Percentiles rank a stretch among this genome's conserved stretches.
These are phyloP conservation scores for Salvia miltiorrhiza DNA, from an alignment of 257 asterid species.

Conservation along the genomic window DNA sequence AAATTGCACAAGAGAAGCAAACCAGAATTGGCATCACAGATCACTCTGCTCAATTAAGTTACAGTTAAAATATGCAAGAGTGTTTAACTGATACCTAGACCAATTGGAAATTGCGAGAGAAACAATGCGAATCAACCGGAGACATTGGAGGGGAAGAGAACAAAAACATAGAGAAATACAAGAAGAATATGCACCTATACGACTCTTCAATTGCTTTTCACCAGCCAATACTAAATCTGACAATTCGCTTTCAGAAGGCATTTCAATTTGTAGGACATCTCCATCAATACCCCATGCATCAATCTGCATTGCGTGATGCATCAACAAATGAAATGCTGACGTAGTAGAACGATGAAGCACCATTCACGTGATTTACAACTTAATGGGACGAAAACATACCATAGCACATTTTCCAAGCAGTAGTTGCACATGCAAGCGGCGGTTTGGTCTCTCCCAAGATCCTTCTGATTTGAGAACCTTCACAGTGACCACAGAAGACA, in stretches of 20 bases:
- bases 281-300: constrained; percentile 81
- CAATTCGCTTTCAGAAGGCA: constrained; percentile 57
- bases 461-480: constrained; percentile 71
- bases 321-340: not conserved
- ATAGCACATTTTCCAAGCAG: constrained; percentile 63
- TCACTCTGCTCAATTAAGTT: no score
- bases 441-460: constrained; percentile 68
- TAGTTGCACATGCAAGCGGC: constrained; percentile 65
- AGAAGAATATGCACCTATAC: constrained; percentile 45
- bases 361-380: not conserved
- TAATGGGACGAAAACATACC: constrained; percentile 35
- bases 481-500: constrained; percentile 56
- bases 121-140: not conserved
- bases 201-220: constrained; percentile 44
- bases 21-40: no score
- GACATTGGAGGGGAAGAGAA: not conserved
- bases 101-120: not conserved
- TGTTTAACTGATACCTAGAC: not conserved
- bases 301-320: constrained; percentile 38
- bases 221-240: constrained; percentile 45
- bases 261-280: constrained; percentile 48
- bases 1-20: no score
- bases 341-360: not conserved
- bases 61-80: not conserved
- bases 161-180: not conserved